Percentiles rank a stretch among this genome's conserved stretches.
These are phyloP conservation scores for Komagataella mondaviorum DNA, from an alignment of 805 yeast species.

Conservation along the genomic window DNA sequence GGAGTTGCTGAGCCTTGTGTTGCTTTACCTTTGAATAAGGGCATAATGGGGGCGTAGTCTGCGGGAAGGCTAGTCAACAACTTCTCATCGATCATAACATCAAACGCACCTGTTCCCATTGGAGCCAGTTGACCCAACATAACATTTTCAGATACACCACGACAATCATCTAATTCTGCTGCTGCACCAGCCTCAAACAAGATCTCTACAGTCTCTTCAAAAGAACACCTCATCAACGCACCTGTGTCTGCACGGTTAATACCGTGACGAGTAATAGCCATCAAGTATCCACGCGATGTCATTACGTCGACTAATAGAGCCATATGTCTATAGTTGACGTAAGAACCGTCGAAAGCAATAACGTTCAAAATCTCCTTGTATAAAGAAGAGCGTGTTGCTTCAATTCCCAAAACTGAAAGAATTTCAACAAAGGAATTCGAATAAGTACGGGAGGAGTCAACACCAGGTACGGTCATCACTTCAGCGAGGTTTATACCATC, in stretches of 20 bases:
- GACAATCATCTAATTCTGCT: conserved; percentile 95
- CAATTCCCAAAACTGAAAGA: conserved; percentile 91
- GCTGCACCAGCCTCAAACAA: conserved; percentile 96
- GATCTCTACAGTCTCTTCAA: conserved; percentile 98
- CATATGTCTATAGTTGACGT: conserved; percentile 97
- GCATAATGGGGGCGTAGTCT: conserved; percentile 23
- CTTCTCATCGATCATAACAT: conserved; percentile 86
- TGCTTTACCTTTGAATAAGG: conserved; percentile 26
- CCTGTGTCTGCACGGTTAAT: conserved; percentile 98
- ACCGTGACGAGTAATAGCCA: conserved; percentile 99
- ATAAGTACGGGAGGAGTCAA: conserved; percentile 80
- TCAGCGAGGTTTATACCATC: conserved; percentile 96
- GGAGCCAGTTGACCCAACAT: conserved; percentile 98
- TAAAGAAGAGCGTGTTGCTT: conserved; percentile 91
- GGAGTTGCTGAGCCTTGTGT: conserved; percentile 87
- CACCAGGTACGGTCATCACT: conserved; percentile 92
- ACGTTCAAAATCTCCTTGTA: conserved; percentile 93
- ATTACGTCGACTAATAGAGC: conserved; percentile 94
- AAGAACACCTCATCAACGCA: conserved; percentile 98
- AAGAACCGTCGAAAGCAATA: conserved; percentile 98
- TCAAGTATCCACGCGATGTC: conserved; percentile 96
- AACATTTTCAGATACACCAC: conserved; percentile 96
- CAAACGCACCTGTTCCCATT: conserved; percentile 96
- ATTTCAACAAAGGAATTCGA: conserved; percentile 96
- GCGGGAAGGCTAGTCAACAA: conserved; percentile 56